These are phyloP conservation scores for Gastrolobium villosum DNA, from an alignment of 306 rosid genomes.

Conservation along the genomic window DNA sequence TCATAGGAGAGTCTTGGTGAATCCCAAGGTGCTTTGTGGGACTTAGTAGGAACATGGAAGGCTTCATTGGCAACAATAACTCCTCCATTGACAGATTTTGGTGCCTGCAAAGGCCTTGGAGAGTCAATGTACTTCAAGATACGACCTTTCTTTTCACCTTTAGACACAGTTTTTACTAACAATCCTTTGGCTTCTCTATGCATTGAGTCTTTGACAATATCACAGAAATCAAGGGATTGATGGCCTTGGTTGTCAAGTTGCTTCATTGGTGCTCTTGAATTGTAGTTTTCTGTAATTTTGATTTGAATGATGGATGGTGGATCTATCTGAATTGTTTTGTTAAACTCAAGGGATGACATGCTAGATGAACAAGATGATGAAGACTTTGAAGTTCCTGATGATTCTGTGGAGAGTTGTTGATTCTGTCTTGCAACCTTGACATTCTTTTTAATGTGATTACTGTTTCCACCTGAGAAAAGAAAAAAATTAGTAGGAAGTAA, in stretches of 20 bases:
- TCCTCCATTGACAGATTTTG: slow-evolving; percentile 50
- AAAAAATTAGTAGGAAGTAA: slow-evolving; percentile 13
- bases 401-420: slow-evolving; percentile 73
- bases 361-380: slow-evolving; percentile 87
- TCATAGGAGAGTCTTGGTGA: slow-evolving; percentile 86
- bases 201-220: slow-evolving; percentile 64
- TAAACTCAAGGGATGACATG: slow-evolving; percentile 82
- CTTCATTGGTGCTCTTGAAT: slow-evolving; percentile 49
- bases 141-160: slow-evolving; percentile 57
- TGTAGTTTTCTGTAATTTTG: slow-evolving; percentile 47
- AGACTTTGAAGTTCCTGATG: slow-evolving; percentile 71
- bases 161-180: slow-evolving; percentile 64
- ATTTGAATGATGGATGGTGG: slow-evolving; percentile 55
- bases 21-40: slow-evolving; percentile 55
- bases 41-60: slow-evolving; percentile 48
- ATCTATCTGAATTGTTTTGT: slow-evolving; percentile 67
- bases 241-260: slow-evolving; percentile 44
- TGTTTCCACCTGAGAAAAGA: slow-evolving; percentile 59
- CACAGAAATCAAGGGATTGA: slow-evolving; percentile 57
- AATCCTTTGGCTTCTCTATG: slow-evolving; percentile 64
- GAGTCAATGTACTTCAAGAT: slow-evolving; percentile 78
- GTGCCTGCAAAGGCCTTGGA: slow-evolving; percentile 70
- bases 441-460: slow-evolving; percentile 51
- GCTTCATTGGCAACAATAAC: slow-evolving; percentile 50
- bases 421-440: slow-evolving; percentile 63